Evolutionary conservation across 2,329 filamentous ascomycete genomes (phyloP), one percentile per base, ranked within the genome.

Genomic region (Hypoxylon sp.): DNA sequence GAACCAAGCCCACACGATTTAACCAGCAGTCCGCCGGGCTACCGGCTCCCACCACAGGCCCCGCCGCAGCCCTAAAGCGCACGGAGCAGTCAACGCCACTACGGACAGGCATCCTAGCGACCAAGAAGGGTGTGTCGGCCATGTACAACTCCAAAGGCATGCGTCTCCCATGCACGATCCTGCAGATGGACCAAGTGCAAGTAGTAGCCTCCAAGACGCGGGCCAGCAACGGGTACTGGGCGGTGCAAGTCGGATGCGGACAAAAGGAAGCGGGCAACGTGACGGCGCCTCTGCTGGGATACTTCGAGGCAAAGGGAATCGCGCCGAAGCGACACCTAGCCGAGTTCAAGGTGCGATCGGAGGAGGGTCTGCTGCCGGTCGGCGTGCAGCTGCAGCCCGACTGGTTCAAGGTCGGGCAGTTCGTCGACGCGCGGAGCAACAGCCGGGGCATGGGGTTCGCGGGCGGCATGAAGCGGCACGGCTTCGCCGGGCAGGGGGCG

Each of bases 391-490:
- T 99, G 61, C 80, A 82, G 55, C 90, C 94, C n/a, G 86, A 90
- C 66, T 96, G 94, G 89, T 97, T 97, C 75, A 80, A 87, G 64
- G 83, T 87, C 67, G 94, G 94, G 12, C 91, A 97, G 75, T 95
- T 85, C 72, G 88, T 99, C 53, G 94, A 99, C 75, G 86, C 91
- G 44, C 82, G 87, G 65, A 87, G 86, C 37, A 84, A 88, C 67
- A 88, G 85, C 63, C 84, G 90, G 69, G 94, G 94, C 43, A 93
- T 91, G 83, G 94, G 94, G 5, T 99, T 97, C 71, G 90, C 89
- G 7, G 94, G 94, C 81, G 94, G 90, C 62, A 99, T 99, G 94
- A 99, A 99, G 84, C 82, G 90, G 63, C 90, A 93, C 76, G 91
- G 91, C 23, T 97, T 94, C 73, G 72, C 78, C 20, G 94, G 94